A percentile compares a stretch with the other conserved stretches of the same genome.
Conservation (phyloP, 2,329 filamentous ascomycete genomes). For the Aspergillus arachidicola region DNA sequence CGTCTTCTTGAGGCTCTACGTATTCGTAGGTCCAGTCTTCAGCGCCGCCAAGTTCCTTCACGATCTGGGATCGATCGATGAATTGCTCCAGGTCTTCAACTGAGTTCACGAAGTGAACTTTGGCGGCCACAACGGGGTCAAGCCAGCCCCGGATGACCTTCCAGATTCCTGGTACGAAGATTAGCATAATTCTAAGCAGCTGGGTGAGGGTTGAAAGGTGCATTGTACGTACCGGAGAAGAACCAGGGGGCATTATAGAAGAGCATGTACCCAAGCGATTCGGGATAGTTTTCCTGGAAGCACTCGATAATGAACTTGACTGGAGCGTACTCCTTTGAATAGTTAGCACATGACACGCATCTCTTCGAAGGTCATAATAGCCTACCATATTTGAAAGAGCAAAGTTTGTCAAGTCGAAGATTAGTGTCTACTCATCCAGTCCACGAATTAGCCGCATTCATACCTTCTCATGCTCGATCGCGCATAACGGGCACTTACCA, state of each 20-base stretch:
- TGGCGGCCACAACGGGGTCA: constrained; percentile 89
- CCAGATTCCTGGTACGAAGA: constrained; percentile 70
- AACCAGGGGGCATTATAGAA: constrained; percentile 96
- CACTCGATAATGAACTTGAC: constrained; percentile 99
- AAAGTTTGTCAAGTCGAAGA: constrained; percentile 96
- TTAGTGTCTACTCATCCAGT: constrained; percentile 64
- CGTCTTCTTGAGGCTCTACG: constrained; percentile 70
- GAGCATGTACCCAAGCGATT: constrained; percentile 81
- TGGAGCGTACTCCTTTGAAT: constrained; percentile 75
- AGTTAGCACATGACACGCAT: background rate
- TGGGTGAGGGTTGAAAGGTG: constrained; percentile 26
- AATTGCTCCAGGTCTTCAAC: constrained; percentile 74
- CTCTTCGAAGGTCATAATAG: background rate
- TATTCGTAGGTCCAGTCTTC: constrained; percentile 84
- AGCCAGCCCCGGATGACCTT: constrained; percentile 91
- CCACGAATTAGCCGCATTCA: background rate
- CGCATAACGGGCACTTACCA: constrained; percentile 55
- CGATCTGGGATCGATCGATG: constrained; percentile 68
- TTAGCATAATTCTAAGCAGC: background rate
- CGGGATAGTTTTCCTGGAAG: constrained; percentile 96
- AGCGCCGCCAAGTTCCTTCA: constrained; percentile 78
- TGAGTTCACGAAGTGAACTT: constrained; percentile 87
- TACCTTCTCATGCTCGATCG: background rate
- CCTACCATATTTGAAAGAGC: constrained; percentile 88
- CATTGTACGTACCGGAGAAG: constrained; percentile 68